Conservation (phyloP, 805 yeast species). For the Groenewaldozyma salmanticensis region DNA sequence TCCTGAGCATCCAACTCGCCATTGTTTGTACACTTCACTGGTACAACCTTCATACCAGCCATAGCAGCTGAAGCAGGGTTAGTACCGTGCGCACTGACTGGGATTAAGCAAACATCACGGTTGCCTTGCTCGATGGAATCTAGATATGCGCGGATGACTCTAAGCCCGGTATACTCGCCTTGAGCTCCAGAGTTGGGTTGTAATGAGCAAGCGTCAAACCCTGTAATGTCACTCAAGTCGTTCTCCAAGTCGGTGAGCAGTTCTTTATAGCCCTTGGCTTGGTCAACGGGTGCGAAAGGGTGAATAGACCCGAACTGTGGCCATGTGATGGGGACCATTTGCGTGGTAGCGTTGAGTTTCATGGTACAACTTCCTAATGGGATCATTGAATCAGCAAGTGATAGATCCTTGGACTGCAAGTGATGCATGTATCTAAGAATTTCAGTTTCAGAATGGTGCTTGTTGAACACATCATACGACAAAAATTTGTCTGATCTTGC, state of each 20-base stretch:
- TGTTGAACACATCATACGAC: slow-evolving; percentile 68
- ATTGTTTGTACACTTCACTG: slow-evolving; percentile 75
- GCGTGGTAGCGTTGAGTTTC: slow-evolving; percentile 93
- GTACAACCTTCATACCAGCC: slow-evolving; percentile 90
- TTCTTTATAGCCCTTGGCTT: slow-evolving; percentile 79
- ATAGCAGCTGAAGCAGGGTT: slow-evolving; percentile 98
- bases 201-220: slow-evolving; percentile 79
- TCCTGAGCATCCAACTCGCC: slow-evolving; percentile 84
- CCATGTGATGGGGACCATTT: slow-evolving; percentile 90
- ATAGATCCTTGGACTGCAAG: slow-evolving; percentile 79
- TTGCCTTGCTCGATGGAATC: slow-evolving; percentile 57
- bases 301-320: slow-evolving; percentile 85
- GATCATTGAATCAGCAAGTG: slow-evolving; percentile 93
- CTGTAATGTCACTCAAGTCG: slow-evolving; percentile 87
- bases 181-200: slow-evolving; percentile 99
- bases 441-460: slow-evolving; percentile 88
- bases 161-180: slow-evolving; percentile 92
- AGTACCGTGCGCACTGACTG: slow-evolving; percentile 97
- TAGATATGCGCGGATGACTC: slow-evolving; percentile 73
- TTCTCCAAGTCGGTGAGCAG: slow-evolving; percentile 66
- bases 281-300: slow-evolving; percentile 86
- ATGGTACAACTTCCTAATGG: slow-evolving; percentile 97
- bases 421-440: slow-evolving; percentile 84
- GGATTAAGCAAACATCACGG: slow-evolving; percentile 85
- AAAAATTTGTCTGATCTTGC: slow-evolving; percentile 32